These are phyloP conservation scores for Lichenothelia convexa DNA, from an alignment of 495 filamentous ascomycete genomes.

Conservation along the genomic window DNA sequence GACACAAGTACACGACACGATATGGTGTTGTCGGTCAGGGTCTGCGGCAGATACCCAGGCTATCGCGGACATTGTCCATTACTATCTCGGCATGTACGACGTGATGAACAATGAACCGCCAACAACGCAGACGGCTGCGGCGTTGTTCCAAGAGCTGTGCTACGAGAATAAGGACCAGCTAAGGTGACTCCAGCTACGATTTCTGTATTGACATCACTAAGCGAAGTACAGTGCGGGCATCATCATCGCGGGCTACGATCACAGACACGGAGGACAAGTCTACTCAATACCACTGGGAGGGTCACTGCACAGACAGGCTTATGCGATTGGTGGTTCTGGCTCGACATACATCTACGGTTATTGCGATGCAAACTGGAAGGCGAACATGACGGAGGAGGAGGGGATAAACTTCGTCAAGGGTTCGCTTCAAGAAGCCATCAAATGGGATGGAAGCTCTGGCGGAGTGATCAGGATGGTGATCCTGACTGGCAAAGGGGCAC, in stretches of 20 bases:
- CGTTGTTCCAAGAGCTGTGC: constrained; percentile 92
- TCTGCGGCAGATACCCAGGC: constrained; percentile 97
- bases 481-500: constrained; percentile 69
- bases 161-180: constrained; percentile 91
- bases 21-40: constrained; percentile 97
- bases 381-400: constrained; percentile 83
- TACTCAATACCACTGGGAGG: constrained; percentile 95
- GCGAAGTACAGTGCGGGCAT: constrained; percentile 56
- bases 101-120: constrained; percentile 73
- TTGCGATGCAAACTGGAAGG: constrained; percentile 91
- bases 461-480: constrained; percentile 97
- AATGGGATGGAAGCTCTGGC: constrained; percentile 97
- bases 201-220: constrained; percentile 2
- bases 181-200: constrained; percentile 32
- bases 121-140: constrained; percentile 81
- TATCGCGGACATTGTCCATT: constrained; percentile 91
- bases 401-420: constrained; percentile 88
- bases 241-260: constrained; percentile 93
- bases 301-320: constrained; percentile 91
- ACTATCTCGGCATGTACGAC: constrained; percentile 83
- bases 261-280: constrained; percentile 82
- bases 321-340: constrained; percentile 88
- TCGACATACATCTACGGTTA: constrained; percentile 99
- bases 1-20: constrained; percentile 94
- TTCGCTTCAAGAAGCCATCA: constrained; percentile 81